Conservation (phyloP, 257 asterid genomes). For the Verbena officinalis region DNA sequence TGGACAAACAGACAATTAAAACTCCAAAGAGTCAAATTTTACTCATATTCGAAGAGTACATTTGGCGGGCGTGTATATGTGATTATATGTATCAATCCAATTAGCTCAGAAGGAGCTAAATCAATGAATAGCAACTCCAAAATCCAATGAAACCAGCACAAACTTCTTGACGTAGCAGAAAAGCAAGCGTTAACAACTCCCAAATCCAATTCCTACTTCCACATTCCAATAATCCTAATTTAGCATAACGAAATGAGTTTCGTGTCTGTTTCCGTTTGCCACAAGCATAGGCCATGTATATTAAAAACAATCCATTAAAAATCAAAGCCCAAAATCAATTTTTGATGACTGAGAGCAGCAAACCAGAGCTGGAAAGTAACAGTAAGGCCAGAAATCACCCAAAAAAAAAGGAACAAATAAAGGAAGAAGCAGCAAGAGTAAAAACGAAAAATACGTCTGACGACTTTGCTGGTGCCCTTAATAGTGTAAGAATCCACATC, state of each 20-base stretch:
- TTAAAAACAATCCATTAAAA: neutral
- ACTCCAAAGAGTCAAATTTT: neutral
- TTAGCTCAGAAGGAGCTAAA: slow-evolving; percentile 7
- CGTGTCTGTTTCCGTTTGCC: neutral
- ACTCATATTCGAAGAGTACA: neutral
- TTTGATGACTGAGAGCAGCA: neutral
- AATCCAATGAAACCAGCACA: neutral
- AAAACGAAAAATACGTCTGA: slow-evolving; percentile 49
- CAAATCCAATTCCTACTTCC: neutral
- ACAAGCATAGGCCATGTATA: neutral
- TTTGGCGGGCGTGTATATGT: neutral
- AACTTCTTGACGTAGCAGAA: neutral
- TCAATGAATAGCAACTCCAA: no score
- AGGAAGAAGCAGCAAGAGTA: neutral
- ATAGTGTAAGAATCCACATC: slow-evolving; percentile 85
- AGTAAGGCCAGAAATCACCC: neutral
- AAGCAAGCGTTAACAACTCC: neutral
- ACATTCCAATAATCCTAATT: slow-evolving; percentile 10
- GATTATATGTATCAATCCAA: neutral
- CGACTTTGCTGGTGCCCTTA: slow-evolving; percentile 90
- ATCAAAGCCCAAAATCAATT: slow-evolving; percentile 15
- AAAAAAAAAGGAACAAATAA: neutral
- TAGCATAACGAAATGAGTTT: slow-evolving; percentile 5
- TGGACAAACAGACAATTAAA: slow-evolving; percentile 8
- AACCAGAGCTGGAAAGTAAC: neutral